phyloP scores from a whole-genome alignment of 1,139 yeast genomes.

The Zhuliangozyma blackwelliae region DNA sequence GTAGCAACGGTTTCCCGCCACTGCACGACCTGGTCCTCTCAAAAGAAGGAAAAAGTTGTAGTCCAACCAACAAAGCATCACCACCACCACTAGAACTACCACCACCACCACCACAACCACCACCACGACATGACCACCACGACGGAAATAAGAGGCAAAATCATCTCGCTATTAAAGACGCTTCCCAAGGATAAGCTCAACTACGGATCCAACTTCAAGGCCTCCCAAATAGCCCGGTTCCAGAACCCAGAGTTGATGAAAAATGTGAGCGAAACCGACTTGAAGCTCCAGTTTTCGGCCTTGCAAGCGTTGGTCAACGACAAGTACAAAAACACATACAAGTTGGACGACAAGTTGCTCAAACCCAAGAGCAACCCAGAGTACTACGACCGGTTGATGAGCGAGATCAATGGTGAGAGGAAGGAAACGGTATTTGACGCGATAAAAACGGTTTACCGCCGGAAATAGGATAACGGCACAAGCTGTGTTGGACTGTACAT shows the following conservation, averaged over 20 bases:
- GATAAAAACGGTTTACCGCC: slow-evolving; percentile 63
- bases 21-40: too few relatives aligned
- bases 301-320: slow-evolving; percentile 56
- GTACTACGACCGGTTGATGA: slow-evolving; percentile 67
- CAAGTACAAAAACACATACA: slow-evolving; percentile 60
- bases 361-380: slow-evolving; percentile 80
- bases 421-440: slow-evolving; percentile 66
- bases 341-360: slow-evolving; percentile 60
- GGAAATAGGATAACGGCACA: too few relatives aligned
- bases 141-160: slow-evolving; percentile 30
- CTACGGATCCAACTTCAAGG: slow-evolving; percentile 66
- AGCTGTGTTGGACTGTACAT: too few relatives aligned
- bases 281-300: slow-evolving; percentile 58
- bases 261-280: slow-evolving; percentile 40
- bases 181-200: slow-evolving; percentile 63
- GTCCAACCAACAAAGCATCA: too few relatives aligned
- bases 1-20: too few relatives aligned
- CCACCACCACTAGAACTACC: too few relatives aligned
- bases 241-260: slow-evolving; percentile 21
- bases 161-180: slow-evolving; percentile 37
- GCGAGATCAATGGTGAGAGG: slow-evolving; percentile 69
- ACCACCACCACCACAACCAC: too few relatives aligned
- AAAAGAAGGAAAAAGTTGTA: too few relatives aligned
- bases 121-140: slow-evolving; percentile 7
- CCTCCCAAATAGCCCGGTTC: slow-evolving; percentile 55